Percentiles rank a stretch among this genome's conserved stretches.
phyloP scores from a whole-genome alignment of 257 asterid species.

The Jacaranda copaia region DNA sequence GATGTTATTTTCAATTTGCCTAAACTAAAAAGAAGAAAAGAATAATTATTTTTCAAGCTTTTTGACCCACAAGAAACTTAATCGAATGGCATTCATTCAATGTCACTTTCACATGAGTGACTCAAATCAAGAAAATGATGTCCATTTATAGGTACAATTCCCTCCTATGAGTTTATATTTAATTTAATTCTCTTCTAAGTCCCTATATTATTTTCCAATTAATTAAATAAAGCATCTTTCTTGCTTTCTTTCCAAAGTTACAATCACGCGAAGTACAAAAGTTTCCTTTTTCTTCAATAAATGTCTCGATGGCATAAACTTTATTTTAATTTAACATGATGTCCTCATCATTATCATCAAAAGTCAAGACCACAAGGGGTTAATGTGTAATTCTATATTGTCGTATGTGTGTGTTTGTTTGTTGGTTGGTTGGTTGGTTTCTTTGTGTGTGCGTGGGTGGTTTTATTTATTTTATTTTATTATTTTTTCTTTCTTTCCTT shows the following conservation, averaged over 20 bases:
- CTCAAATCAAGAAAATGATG: neutral
- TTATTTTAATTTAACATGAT: neutral
- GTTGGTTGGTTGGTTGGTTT: neutral
- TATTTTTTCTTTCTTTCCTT: no score
- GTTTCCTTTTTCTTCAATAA: neutral
- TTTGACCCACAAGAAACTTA: neutral
- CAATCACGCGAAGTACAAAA: neutral
- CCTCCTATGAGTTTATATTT: neutral
- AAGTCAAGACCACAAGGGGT: neutral
- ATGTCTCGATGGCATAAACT: neutral
- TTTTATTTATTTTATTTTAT: no score
- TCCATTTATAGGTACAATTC: no score
- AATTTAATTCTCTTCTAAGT: neutral
- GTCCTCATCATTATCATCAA: neutral
- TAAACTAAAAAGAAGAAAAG: neutral
- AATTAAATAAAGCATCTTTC: neutral
- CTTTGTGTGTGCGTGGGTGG: no score
- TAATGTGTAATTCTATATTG: neutral
- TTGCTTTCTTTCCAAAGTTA: neutral
- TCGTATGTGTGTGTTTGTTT: neutral
- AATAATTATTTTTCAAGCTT: neutral
- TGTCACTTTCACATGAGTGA: slow-evolving; percentile 2
- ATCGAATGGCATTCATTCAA: neutral
- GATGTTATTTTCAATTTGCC: slow-evolving; percentile 1
- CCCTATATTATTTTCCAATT: neutral